Evolutionary conservation across 1,139 yeast genomes (phyloP).

Genomic region (Sugiyamaella castrensis): DNA sequence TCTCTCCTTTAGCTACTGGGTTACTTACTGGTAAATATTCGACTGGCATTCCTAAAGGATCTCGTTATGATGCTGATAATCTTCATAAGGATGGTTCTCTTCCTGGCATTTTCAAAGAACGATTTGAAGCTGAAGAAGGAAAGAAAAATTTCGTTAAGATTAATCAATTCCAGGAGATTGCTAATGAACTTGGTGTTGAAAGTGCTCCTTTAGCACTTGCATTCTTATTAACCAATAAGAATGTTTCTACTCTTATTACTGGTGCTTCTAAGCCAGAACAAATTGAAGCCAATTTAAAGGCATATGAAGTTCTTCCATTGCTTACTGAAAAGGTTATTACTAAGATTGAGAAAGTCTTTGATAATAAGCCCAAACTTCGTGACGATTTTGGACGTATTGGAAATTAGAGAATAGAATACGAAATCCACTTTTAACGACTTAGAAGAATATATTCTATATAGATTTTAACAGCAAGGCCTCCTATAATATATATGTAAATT

Average conservation of each 20-base stretch:
- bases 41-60: conserved; percentile 31
- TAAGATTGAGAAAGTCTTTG: conserved; percentile 33
- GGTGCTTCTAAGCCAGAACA: conserved; percentile 39
- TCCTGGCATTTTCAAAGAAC: conserved; percentile 20
- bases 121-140: conserved; percentile 27
- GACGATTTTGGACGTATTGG: conserved; percentile 22
- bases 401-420: background rate
- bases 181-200: conserved; percentile 32
- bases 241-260: conserved; percentile 36
- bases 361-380: conserved; percentile 30
- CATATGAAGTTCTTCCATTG: conserved; percentile 34
- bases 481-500: no score
- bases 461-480: no score
- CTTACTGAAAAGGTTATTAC: conserved; percentile 33
- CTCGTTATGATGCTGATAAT: conserved; percentile 20
- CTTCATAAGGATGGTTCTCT: conserved; percentile 14
- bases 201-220: conserved; percentile 37
- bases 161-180: conserved; percentile 27
- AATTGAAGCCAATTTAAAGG: conserved; percentile 34
- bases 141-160: conserved; percentile 30
- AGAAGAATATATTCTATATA: no score
- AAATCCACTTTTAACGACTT: no score
- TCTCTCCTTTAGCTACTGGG: conserved; percentile 37
- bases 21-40: conserved; percentile 37
- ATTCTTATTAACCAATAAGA: conserved; percentile 33